Percentiles rank a stretch among this genome's conserved stretches.
Evolutionary conservation across 257 asterid species (phyloP).

Genomic region (Osmanthus fragrans): DNA sequence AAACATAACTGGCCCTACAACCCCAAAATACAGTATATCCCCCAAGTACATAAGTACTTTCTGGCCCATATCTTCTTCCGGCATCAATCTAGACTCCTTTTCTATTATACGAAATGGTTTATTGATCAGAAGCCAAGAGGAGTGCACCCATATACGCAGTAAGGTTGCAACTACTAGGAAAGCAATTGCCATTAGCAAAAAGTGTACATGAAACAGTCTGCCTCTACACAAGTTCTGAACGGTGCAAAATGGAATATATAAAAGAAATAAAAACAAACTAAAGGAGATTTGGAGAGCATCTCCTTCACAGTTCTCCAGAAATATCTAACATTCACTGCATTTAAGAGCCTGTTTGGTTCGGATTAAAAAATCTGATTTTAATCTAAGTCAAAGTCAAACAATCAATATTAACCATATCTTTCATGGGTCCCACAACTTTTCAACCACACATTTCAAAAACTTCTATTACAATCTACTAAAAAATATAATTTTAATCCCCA

Average conservation of each 20-base stretch:
- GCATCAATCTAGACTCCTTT: neutral
- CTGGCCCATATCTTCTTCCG: neutral
- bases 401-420: no score
- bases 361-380: no score
- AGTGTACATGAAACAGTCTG: neutral
- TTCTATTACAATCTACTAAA: no score
- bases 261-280: neutral
- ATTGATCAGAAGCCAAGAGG: neutral
- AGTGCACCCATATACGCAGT: neutral
- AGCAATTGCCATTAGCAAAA: neutral
- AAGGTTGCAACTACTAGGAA: neutral
- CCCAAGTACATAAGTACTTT: neutral
- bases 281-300: neutral
- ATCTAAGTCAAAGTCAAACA: no score
- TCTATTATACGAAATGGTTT: neutral
- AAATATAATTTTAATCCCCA: no score
- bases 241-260: neutral
- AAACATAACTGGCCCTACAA: neutral
- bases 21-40: neutral
- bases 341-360: no score
- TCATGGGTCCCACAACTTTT: no score
- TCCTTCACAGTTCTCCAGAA: neutral
- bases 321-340: neutral
- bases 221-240: neutral
- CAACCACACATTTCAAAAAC: no score